These are phyloP conservation scores for Hericium rajendrae DNA, from an alignment of 768 basidiomycete species.

Conservation along the genomic window DNA sequence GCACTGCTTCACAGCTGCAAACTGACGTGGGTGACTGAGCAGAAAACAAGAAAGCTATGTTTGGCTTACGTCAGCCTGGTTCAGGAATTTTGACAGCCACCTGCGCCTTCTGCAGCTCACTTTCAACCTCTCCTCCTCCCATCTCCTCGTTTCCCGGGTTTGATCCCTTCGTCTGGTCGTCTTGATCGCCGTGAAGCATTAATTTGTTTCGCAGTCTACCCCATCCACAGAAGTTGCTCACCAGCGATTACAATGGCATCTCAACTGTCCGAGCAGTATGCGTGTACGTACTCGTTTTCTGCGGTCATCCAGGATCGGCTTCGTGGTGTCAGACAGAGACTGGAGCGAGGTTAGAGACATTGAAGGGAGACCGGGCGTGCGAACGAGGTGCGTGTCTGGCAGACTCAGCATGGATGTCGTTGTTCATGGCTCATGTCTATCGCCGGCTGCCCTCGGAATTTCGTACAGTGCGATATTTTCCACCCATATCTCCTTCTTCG, in stretches of 20 bases:
- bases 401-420: not conserved
- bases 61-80: not conserved
- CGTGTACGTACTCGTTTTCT: conserved; percentile 47
- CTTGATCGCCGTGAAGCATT: conserved; percentile 51
- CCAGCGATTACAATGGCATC: conserved; percentile 47
- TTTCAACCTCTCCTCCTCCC: not conserved
- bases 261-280: conserved; percentile 72
- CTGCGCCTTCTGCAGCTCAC: not conserved
- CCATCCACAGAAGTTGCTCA: conserved; percentile 6
- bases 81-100: not conserved
- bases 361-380: too few relatives aligned
- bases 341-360: too few relatives aligned
- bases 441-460: not conserved
- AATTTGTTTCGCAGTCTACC: conserved; percentile 55
- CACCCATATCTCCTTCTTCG: not conserved
- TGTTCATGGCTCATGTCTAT: not conserved
- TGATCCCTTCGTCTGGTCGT: not conserved
- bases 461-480: not conserved
- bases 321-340: too few relatives aligned
- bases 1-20: too few relatives aligned
- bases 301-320: not conserved
- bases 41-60: not conserved
- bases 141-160: not conserved
- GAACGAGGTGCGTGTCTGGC: too few relatives aligned
- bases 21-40: not conserved